Base-by-base conservation (phyloP, 306 rosid genomes). In the Casuarina glauca region DNA sequence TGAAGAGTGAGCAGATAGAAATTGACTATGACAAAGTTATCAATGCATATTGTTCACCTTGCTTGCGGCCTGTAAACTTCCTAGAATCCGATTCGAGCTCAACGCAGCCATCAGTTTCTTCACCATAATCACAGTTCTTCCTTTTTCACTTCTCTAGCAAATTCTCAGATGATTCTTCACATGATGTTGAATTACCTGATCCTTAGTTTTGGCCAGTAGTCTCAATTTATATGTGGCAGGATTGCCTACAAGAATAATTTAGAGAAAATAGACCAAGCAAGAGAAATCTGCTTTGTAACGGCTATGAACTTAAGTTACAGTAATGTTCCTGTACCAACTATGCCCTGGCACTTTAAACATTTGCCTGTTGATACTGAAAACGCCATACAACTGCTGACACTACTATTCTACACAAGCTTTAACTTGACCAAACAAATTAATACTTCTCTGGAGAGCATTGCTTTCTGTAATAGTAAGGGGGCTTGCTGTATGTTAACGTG, bases 1-100 rank as follows among this genome's bases (percentile, higher is more conserved):
- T 82, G 75, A 81, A 76, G 72, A 64, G 78, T 46, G 85, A 85
- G 69, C 77, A 52, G 10, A 64, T 86, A 90, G 91, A 89, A 72
- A 74, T 87, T n/a, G 88, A 87, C 78, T 79, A 82, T 70, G 89
- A 87, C 85, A 88, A 82, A 79, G 93, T 95, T 15, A 84, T 83
- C 13, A 78, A 74, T 74, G 96, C 98, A 20, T 91, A 95, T 74
- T 73, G 86, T 78, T 91, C 89, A 49, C 95, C 97, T 38, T 82
- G 92, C 76, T 61, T 95, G 74, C 85, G 80, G 70, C 91, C 97
- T 6, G 79, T 84, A 72, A 79, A 82, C 84, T 87, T 87, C 73
- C 41, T 74, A 75, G 76, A 85, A 76, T 74, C 91, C 51, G 86
- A 75, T 48, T 88, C 88, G 1, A 88, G 87, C 74, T 87, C 90